Percentiles rank a stretch among this genome's conserved stretches.
Conservation (phyloP, 768 basidiomycete genomes). For the Lactarius pseudohatsudake region DNA sequence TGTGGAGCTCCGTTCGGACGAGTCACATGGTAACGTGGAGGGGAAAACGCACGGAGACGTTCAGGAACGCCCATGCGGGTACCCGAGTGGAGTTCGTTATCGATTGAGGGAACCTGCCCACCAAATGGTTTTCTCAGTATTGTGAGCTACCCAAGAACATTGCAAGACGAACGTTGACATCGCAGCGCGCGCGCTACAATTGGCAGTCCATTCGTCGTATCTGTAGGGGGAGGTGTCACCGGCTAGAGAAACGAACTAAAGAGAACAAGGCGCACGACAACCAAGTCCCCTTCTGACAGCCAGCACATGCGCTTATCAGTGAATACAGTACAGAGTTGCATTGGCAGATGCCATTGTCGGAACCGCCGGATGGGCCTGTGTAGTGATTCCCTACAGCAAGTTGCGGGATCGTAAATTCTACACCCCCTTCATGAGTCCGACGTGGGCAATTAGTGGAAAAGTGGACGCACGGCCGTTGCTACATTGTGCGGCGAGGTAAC, state of each 20-base stretch:
- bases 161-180: slow-evolving; percentile 6
- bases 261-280: slow-evolving; percentile 3
- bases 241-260: background rate
- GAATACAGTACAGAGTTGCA: slow-evolving; percentile 23
- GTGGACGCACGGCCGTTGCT: slow-evolving; percentile 1
- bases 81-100: slow-evolving; percentile 8
- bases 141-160: background rate
- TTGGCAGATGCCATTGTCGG: background rate
- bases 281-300: slow-evolving; percentile 20
- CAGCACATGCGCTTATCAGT: slow-evolving; percentile 12
- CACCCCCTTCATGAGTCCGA: background rate
- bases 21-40: background rate
- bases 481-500: slow-evolving; percentile 19
- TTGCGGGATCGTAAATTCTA: slow-evolving; percentile 16
- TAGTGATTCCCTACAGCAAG: slow-evolving; percentile 1
- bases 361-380: slow-evolving; percentile 7
- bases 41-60: slow-evolving; percentile 4
- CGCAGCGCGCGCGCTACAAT: background rate
- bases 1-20: background rate
- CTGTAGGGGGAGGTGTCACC: background rate
- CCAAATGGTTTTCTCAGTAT: background rate
- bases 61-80: slow-evolving; percentile 19
- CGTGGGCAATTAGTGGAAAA: background rate
- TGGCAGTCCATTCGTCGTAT: slow-evolving; percentile 8
- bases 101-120: slow-evolving; percentile 2